A percentile compares a stretch with the other conserved stretches of the same genome.
These are phyloP conservation scores for Penicillium sp. DNA, from an alignment of 2,329 filamentous ascomycete genomes.

Conservation along the genomic window DNA sequence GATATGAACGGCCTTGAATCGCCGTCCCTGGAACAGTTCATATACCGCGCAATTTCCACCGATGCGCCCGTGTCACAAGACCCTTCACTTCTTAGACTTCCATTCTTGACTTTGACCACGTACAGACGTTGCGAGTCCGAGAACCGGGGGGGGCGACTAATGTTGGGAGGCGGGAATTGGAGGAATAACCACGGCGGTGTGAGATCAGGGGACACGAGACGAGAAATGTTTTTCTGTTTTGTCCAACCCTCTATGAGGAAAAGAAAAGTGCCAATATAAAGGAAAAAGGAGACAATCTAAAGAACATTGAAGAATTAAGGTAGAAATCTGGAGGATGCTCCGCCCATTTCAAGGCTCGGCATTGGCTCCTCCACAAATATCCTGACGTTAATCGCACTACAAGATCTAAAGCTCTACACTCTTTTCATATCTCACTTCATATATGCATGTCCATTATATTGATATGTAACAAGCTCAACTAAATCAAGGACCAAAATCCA, in stretches of 20 bases:
- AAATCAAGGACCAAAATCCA: background rate
- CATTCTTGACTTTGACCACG: conserved; percentile 17
- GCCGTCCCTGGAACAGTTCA: conserved; percentile 13
- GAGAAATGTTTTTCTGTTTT: background rate
- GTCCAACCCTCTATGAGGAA: background rate
- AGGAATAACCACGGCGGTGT: background rate
- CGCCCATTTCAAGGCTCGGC: conserved; percentile 19
- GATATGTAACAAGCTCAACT: background rate
- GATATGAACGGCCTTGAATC: conserved; percentile 11
- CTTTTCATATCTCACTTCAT: background rate
- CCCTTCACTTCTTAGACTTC: conserved; percentile 8
- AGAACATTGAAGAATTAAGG: background rate
- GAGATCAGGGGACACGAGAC: background rate
- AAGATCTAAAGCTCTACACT: background rate
- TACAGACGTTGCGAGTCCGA: conserved; percentile 6
- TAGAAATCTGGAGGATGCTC: conserved; percentile 24
- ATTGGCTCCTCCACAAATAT: conserved; percentile 10
- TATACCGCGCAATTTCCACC: conserved; percentile 10
- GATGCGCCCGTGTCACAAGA: conserved; percentile 1
- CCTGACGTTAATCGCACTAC: background rate
- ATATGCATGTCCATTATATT: background rate
- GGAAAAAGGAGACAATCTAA: background rate
- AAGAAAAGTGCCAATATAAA: background rate
- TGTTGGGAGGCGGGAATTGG: background rate
- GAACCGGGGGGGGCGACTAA: conserved; percentile 1